Conservation (phyloP, 306 rosid species). For the Gleditsia sinensis region DNA sequence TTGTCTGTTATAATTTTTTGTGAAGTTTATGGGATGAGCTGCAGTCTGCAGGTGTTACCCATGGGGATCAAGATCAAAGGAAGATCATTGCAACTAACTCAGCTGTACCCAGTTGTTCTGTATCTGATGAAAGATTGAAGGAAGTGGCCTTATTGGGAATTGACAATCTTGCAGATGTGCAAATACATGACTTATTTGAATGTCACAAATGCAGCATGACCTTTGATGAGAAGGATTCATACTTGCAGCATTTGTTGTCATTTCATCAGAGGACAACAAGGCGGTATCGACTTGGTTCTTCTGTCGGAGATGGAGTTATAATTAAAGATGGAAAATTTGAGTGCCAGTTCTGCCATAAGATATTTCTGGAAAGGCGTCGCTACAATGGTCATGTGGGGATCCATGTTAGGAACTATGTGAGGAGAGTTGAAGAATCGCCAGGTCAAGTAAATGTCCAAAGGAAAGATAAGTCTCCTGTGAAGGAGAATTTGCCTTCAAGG, state of each 20-base stretch:
- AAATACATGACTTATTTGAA: slow-evolving; percentile 76
- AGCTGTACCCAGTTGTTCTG: slow-evolving; percentile 31
- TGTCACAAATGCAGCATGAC: slow-evolving; percentile 83
- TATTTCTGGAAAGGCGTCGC: slow-evolving; percentile 80
- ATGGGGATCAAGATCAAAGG: slow-evolving; percentile 43
- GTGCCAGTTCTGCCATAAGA: slow-evolving; percentile 94
- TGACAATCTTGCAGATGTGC: slow-evolving; percentile 84
- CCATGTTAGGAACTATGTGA: slow-evolving; percentile 84
- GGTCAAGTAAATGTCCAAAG: slow-evolving; percentile 37
- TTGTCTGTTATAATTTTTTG: slow-evolving; percentile 1
- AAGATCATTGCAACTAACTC: slow-evolving; percentile 43
- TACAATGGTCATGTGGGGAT: slow-evolving; percentile 93
- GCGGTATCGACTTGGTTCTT: slow-evolving; percentile 83
- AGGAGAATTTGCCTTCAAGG: slow-evolving; percentile 57
- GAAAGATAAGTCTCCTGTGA: slow-evolving; percentile 50
- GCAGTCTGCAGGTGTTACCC: slow-evolving; percentile 56
- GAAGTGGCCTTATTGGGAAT: slow-evolving; percentile 54
- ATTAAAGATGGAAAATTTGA: slow-evolving; percentile 87
- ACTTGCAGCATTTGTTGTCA: slow-evolving; percentile 79
- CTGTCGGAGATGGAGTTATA: slow-evolving; percentile 92
- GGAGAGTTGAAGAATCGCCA: slow-evolving; percentile 64
- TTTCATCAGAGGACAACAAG: slow-evolving; percentile 82
- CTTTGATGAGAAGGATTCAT: slow-evolving; percentile 73
- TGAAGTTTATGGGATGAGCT: slow-evolving; percentile 36
- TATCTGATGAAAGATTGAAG: slow-evolving; percentile 46